Base-by-base conservation (phyloP, 257 asterid species). In the Paraleonurus japonicus region DNA sequence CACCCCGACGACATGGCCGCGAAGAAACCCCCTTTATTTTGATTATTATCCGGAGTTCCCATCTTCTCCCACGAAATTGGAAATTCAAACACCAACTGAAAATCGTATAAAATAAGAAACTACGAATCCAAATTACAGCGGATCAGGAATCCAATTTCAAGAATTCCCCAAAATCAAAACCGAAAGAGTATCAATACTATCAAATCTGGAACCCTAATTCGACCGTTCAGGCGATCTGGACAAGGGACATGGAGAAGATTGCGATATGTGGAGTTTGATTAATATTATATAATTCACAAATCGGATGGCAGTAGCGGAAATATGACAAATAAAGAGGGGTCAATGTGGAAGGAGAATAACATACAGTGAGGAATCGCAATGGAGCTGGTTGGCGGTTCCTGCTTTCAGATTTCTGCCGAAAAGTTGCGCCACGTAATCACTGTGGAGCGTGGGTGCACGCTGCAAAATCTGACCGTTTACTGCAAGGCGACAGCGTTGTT, bases 1-100 rank as follows among this genome's bases (percentile, higher is more conserved):
- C 84, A 74, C 54, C 96, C 86, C 58, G 89, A 83, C 20, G 92
- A 76, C 81, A 91, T 63, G 66, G 95, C 81, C 5, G 96, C 69
- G 73, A 91, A 89, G 77, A 91, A 89, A 2, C 97, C 95, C 10
- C 92, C 88, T 13, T 81, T 81, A 81, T 27, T 69, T 64, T 80
- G 77, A 64, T 77, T 81, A 63, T 81, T 79, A 70, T 88, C 80
- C 54, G 90, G 83, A 75, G 75, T 81, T 33, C 78, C 90, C 90
- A 85, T 85, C 33, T 72, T 67, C 73, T 71, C 65, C 64, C 59
- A 70, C 72, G 17, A 67, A 73, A 60, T 53, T 48, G 59, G 65
- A 65, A 60, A 59, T 62, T 8, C 69, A 71, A 63, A 39, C 65
- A 66, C 55, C 73, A 28, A 54, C 24, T 33, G 26, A 68, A 72